Evolutionary conservation across 768 basidiomycete species (phyloP).

Genomic region (Rhodotorula babjevae): DNA sequence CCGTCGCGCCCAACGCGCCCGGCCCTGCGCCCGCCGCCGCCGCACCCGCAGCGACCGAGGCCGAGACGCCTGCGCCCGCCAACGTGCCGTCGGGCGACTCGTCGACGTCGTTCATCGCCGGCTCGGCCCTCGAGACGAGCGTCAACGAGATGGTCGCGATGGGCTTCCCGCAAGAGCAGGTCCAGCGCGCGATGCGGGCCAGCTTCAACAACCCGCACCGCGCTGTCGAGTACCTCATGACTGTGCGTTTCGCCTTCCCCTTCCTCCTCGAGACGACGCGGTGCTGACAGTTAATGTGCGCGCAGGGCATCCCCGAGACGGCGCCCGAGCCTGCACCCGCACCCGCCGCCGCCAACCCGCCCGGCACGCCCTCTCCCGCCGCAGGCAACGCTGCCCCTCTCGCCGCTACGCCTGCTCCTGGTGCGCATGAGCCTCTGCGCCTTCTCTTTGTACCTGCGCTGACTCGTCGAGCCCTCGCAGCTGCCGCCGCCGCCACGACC

Average conservation of each 20-base stretch:
- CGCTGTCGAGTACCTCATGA: constrained; percentile 97
- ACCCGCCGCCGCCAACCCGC: constrained; percentile 40
- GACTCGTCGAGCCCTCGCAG: background rate
- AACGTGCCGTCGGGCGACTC: constrained; percentile 51
- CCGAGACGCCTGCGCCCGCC: constrained; percentile 47
- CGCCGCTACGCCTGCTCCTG: constrained; percentile 49
- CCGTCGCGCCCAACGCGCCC: constrained; percentile 44
- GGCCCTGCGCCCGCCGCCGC: constrained; percentile 46
- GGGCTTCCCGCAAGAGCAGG: constrained; percentile 85
- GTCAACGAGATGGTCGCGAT: constrained; percentile 84
- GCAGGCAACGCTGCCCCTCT: constrained; percentile 48
- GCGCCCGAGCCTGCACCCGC: constrained; percentile 50
- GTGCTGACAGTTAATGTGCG: background rate
- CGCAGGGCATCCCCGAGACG: constrained; percentile 72
- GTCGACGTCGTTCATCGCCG: constrained; percentile 65
- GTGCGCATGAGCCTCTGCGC: constrained; percentile 38
- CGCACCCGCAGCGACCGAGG: constrained; percentile 27
- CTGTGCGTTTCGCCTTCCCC: constrained; percentile 45
- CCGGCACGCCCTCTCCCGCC: constrained; percentile 42
- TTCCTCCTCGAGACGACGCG: constrained; percentile 16
- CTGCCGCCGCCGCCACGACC: background rate
- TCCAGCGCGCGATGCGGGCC: constrained; percentile 76
- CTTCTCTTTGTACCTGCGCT: constrained; percentile 36
- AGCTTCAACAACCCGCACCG: constrained; percentile 97
- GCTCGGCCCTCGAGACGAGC: constrained; percentile 67